These are phyloP conservation scores for Kazachstania viticola DNA, from an alignment of 805 yeast genomes.

Conservation along the genomic window DNA sequence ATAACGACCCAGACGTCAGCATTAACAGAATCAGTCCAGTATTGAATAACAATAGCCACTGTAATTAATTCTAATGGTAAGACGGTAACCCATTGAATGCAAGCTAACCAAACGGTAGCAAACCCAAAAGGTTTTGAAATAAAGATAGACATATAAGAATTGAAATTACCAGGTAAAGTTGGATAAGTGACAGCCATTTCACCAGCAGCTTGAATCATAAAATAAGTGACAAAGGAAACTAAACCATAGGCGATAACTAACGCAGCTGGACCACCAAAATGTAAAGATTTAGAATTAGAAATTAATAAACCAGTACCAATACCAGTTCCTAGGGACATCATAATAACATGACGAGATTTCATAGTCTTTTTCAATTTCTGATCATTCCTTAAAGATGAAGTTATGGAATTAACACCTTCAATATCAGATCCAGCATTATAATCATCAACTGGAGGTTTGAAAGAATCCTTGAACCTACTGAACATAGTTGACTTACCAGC, in stretches of 20 bases:
- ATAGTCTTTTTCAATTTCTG: conserved; percentile 27
- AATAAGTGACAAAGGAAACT: conserved; percentile 46
- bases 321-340: conserved; percentile 78
- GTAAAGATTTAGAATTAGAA: conserved; percentile 41
- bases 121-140: conserved; percentile 50
- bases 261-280: conserved; percentile 37
- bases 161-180: conserved; percentile 49
- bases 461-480: no score
- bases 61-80: conserved; percentile 46
- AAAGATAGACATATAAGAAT: conserved; percentile 40
- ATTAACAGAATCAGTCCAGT: conserved; percentile 28
- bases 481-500: no score
- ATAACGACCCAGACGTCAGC: conserved; percentile 21
- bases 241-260: conserved; percentile 44
- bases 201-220: conserved; percentile 48
- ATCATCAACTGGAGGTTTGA: no score
- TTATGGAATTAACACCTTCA: no score
- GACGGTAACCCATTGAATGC: conserved; percentile 43
- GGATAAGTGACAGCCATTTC: conserved; percentile 50
- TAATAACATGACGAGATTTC: conserved; percentile 42
- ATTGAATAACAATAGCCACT: conserved; percentile 40
- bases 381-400: no score
- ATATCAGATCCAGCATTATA: no score
- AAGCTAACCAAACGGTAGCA: conserved; percentile 49
- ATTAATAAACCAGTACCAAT: conserved; percentile 67